Evolutionary conservation across 345 rosid genomes (phyloP).

Genomic region (Syzygium aromaticum): DNA sequence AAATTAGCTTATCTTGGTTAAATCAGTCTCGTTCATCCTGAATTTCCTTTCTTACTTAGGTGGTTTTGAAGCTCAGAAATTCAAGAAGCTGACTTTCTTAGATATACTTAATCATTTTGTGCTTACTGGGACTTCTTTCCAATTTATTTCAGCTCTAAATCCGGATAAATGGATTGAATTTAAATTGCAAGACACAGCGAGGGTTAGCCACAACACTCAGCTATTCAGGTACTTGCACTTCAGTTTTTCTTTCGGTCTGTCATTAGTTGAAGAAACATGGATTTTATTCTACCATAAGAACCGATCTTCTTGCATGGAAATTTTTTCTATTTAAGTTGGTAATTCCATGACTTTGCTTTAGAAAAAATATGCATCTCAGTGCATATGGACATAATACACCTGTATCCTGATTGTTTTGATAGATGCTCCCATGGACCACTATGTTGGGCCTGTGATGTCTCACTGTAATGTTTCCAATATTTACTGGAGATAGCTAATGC

Average conservation of each 20-base stretch:
- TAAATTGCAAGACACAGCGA: conserved; percentile 87
- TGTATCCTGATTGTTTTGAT: not conserved
- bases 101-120: not conserved
- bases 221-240: conserved; percentile 50
- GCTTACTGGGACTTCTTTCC: conserved; percentile 3
- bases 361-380: not conserved
- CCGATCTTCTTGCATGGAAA: not conserved
- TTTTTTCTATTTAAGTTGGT: not conserved
- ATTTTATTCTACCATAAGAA: not conserved
- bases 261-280: not conserved
- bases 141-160: conserved; percentile 52
- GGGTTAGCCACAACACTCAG: conserved; percentile 86
- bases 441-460: not conserved
- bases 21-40: not conserved
- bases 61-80: not conserved
- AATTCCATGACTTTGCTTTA: not conserved
- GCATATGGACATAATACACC: not conserved
- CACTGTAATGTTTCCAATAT: not conserved
- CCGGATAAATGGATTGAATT: conserved; percentile 92
- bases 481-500: not conserved
- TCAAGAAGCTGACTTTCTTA: not conserved
- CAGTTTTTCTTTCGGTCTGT: not conserved
- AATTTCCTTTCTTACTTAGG: not conserved
- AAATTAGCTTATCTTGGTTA: not conserved
- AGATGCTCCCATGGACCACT: not conserved